Evolutionary conservation across 2,329 filamentous ascomycete genomes (phyloP), one percentile per base, ranked within the genome.

Genomic region (Nemania sp.): DNA sequence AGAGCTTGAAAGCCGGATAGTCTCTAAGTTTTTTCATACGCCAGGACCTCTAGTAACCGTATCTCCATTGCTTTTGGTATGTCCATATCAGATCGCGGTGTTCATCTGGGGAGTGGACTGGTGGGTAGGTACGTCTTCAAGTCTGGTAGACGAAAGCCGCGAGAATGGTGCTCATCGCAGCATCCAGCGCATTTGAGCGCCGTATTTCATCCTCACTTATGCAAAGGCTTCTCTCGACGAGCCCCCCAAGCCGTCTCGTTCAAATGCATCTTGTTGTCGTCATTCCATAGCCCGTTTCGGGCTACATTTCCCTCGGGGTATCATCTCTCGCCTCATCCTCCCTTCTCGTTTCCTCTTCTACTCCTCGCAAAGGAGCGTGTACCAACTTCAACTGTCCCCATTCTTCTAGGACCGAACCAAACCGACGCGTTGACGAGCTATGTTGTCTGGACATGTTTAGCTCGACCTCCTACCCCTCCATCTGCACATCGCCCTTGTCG

Each of bases 401-500:
- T n/a, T n/a, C n/a, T n/a, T n/a, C n/a, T n/a, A n/a, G n/a, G n/a
- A n/a, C n/a, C n/a, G n/a, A n/a, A n/a, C n/a, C n/a, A n/a, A n/a
- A n/a, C n/a, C n/a, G n/a, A n/a, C n/a, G n/a, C n/a, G n/a, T n/a
- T n/a, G n/a, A n/a, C n/a, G n/a, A n/a, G n/a, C n/a, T n/a, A 9
- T 39, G 24, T 45, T 34, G 17, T 42, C 6, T 11, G 15, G n/a
- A 31, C 6, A 12, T 28, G 28, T 4, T 30, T 5, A 11, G 12
- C 14, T 28, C 15, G 15, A 15, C 2, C 5, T 23, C 36, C 9
- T 66, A 82, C 56, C 73, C 82, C 15, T 81, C 78, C 81, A 86
- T 86, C 61, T 77, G 80, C n/a, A 77, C 77, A 61, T 84, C 82
- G 36, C 72, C 77, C 22, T 75, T 72, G 52, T 80, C 79, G 44